phyloP scores from a whole-genome alignment of 1,139 yeast genomes.

The Pichia kudriavzevii region DNA sequence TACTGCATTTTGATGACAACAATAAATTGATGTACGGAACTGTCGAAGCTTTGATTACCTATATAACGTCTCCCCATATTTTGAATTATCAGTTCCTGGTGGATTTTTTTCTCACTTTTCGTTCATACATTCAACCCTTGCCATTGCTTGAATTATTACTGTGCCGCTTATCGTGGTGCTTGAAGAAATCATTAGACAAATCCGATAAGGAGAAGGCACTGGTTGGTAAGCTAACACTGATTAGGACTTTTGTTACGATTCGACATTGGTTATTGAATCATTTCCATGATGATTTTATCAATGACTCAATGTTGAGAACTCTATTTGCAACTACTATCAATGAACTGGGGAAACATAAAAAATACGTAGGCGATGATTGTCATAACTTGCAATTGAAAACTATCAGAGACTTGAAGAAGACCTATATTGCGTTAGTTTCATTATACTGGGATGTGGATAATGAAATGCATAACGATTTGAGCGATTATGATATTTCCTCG shows the following conservation, averaged over 20 bases:
- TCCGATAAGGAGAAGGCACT: constrained; percentile 32
- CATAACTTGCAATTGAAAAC: constrained; percentile 35
- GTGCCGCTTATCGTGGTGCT: constrained; percentile 67
- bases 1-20: constrained; percentile 20
- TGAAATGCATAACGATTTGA: constrained; percentile 30
- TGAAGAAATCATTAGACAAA: constrained; percentile 30
- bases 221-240: constrained; percentile 61
- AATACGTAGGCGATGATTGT: constrained; percentile 15
- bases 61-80: constrained; percentile 70
- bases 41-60: constrained; percentile 52
- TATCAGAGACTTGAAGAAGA: constrained; percentile 36
- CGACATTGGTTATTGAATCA: constrained; percentile 86
- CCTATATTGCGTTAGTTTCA: constrained; percentile 31
- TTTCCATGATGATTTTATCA: constrained; percentile 60
- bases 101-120: constrained; percentile 79
- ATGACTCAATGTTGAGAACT: constrained; percentile 39
- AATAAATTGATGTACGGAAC: constrained; percentile 20
- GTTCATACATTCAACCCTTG: constrained; percentile 56
- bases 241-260: constrained; percentile 78
- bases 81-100: constrained; percentile 72
- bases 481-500: constrained; percentile 20
- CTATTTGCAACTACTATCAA: constrained; percentile 45
- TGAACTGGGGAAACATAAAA: constrained; percentile 27
- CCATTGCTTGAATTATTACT: constrained; percentile 55
- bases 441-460: constrained; percentile 38